Percentiles rank a stretch among this genome's conserved stretches.
Evolutionary conservation across 1,284 basidiomycete genomes (phyloP).

Genomic region (Acaromyces ingoldii): DNA sequence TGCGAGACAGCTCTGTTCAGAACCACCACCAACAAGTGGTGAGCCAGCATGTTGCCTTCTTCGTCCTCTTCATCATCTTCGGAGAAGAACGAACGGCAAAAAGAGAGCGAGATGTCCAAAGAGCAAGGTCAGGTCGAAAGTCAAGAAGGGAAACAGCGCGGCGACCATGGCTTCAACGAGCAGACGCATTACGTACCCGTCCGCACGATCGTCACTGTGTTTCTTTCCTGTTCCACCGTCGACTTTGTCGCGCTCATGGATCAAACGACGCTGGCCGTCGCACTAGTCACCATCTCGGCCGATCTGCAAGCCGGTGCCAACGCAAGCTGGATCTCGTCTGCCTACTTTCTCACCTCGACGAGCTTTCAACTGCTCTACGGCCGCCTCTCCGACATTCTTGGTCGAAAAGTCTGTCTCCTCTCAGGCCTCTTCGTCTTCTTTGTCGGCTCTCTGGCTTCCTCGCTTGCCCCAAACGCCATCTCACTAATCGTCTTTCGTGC

Average conservation of each 20-base stretch:
- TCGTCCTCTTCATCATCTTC: no score
- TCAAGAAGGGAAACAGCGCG: no score
- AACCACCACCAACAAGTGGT: no score
- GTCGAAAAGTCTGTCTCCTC: constrained; percentile 9
- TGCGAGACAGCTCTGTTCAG: no score
- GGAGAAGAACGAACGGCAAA: no score
- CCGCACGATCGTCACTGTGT: no score
- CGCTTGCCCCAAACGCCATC: constrained; percentile 8
- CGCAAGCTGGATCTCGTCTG: background rate
- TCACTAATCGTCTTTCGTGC: constrained; percentile 66
- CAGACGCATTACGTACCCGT: constrained; percentile 7
- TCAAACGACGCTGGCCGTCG: constrained; percentile 4
- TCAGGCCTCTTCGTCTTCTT: constrained; percentile 9
- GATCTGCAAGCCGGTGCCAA: background rate
- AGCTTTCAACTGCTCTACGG: constrained; percentile 11
- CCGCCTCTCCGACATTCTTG: constrained; percentile 10
- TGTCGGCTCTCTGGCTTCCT: constrained; percentile 11
- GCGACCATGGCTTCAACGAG: background rate
- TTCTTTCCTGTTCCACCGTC: background rate
- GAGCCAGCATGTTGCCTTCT: no score
- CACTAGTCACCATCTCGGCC: background rate
- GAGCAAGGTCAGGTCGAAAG: no score
- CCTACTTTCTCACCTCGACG: constrained; percentile 2
- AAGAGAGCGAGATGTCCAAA: no score
- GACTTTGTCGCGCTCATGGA: constrained; percentile 1